Base-by-base conservation (phyloP, 192 early-diverging fungal genomes). In the Coemansia biformis region DNA sequence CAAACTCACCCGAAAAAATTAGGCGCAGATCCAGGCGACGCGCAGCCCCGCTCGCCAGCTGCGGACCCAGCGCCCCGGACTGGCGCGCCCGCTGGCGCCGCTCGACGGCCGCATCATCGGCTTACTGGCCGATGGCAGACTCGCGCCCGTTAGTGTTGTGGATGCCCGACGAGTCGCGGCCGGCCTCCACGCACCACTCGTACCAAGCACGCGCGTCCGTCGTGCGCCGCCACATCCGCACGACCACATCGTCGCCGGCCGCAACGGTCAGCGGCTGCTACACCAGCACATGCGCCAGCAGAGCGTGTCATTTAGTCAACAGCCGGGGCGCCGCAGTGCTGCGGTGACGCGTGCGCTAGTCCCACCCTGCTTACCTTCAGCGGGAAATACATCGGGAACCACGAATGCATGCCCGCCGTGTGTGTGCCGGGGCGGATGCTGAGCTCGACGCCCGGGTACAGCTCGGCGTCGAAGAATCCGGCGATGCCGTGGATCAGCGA, bases 361-460 rank as follows among this genome's bases (percentile, higher is more conserved):
- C n/a, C n/a, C n/a, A n/a, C n/a, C n/a, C n/a, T n/a, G n/a, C n/a
- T n/a, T n/a, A 33, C 2, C 18, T 21, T 71, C 35, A 91, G 38
- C 4, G 96, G 96, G 58, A 99, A 97, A 59, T 82, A 97, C 45
- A 99, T 91, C 1, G 96, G 94, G 65, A 99, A 99, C 96, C 96
- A 99, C 55, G 87, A 90, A 53, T 91, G 88, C 96, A 99, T 99
- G 2, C 79, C 91, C 13, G 83, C 78, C 1, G 93, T 90, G 51
- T 98, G 95, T 7, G 88, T 87, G 5, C 44, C 51, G 2, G 96
- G 96, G 36, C 83, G 77, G 48, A 92, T 99, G 76, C 81, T 81
- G 30, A 88, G 74, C 33, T 40, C 75, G 0, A 96, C 82, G 46
- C 90, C 77, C 37, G 84, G 85, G 68, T 96, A 96, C 23, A 99